Evolutionary conservation across 306 rosid genomes (phyloP).

Genomic region (Citrullus amarus): DNA sequence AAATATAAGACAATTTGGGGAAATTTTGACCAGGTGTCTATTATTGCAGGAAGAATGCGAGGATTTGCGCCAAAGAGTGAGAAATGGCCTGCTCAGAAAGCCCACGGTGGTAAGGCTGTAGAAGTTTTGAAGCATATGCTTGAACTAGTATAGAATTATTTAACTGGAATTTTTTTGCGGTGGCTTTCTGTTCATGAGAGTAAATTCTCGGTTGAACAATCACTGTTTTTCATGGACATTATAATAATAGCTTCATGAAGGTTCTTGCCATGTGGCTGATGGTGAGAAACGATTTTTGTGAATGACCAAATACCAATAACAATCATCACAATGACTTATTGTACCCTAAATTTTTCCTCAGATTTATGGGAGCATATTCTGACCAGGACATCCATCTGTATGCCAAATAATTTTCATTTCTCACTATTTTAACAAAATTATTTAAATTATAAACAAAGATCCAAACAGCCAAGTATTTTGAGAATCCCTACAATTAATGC

Average conservation of each 20-base stretch:
- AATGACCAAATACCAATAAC: background rate
- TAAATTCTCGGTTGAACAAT: background rate
- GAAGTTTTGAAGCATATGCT: background rate
- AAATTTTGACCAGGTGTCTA: slow-evolving; percentile 3
- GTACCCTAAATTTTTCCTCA: background rate
- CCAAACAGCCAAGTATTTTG: background rate
- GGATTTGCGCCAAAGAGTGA: slow-evolving; percentile 46
- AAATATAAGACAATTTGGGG: background rate
- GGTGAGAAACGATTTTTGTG: background rate
- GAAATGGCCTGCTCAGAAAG: slow-evolving; percentile 40
- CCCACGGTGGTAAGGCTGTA: slow-evolving; percentile 53
- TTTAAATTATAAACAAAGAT: background rate
- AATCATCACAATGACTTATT: background rate
- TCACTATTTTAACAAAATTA: background rate
- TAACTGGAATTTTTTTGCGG: background rate
- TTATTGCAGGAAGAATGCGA: slow-evolving; percentile 69
- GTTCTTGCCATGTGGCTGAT: background rate
- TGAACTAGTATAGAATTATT: background rate
- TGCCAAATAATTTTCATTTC: background rate
- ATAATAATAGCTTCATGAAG: background rate
- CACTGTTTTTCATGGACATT: background rate
- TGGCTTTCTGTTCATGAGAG: background rate
- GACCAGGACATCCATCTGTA: background rate
- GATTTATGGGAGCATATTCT: background rate
- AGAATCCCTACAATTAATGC: background rate